phyloP scores from a whole-genome alignment of 495 filamentous ascomycete genomes.

The Xanthoparmelia taractica region DNA sequence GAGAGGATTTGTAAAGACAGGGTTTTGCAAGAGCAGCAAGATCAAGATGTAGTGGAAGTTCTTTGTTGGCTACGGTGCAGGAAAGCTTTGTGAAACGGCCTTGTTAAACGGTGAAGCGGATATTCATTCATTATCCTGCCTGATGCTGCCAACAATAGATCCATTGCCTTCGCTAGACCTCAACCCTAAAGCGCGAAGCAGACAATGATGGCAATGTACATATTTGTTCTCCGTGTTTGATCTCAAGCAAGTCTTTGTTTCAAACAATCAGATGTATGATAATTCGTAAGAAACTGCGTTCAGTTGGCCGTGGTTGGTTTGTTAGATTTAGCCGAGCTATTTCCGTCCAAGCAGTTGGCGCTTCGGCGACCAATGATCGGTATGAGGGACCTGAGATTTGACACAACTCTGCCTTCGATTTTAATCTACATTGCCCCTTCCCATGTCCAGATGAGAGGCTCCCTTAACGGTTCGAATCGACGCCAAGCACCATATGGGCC shows the following conservation, averaged over 20 bases:
- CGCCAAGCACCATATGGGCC: neutral
- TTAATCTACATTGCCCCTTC: neutral
- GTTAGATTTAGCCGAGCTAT: conserved; percentile 4
- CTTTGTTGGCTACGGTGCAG: neutral
- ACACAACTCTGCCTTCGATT: neutral
- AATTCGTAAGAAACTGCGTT: neutral
- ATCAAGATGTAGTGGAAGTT: neutral
- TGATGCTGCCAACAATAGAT: conserved; percentile 4
- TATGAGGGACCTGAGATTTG: neutral
- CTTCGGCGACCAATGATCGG: neutral
- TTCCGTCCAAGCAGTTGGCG: neutral
- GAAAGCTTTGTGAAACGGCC: neutral
- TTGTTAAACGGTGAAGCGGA: neutral
- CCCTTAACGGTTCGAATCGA: neutral
- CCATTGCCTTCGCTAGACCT: neutral
- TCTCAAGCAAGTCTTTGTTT: conserved; percentile 2
- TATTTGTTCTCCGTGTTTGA: neutral
- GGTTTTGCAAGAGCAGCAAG: neutral
- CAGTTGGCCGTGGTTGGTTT: neutral
- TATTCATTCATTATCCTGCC: neutral
- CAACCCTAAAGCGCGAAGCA: too few relatives aligned
- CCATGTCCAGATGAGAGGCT: neutral
- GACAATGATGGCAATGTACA: neutral
- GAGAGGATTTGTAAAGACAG: neutral
- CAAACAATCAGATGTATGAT: neutral